A percentile compares a stretch with the other conserved stretches of the same genome.
These are phyloP conservation scores for Leishmania braziliensis DNA, from an alignment of 208 protist genomes.

Conservation along the genomic window DNA sequence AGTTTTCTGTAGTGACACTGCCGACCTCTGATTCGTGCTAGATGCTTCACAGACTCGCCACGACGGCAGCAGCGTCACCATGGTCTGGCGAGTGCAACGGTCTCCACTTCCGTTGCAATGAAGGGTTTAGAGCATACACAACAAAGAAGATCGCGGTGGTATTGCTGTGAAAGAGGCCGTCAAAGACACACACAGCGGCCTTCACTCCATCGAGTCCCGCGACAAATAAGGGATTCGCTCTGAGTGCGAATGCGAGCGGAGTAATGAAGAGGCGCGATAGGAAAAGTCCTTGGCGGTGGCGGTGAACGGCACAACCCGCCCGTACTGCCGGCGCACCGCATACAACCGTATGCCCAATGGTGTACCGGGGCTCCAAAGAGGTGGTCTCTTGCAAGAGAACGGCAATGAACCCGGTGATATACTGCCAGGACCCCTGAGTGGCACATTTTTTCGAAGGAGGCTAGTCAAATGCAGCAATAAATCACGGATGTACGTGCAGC, in stretches of 20 bases:
- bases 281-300: slow-evolving; percentile 23
- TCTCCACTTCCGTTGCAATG: slow-evolving; percentile 15
- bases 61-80: slow-evolving; percentile 14
- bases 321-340: slow-evolving; percentile 45
- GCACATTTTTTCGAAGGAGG: slow-evolving; percentile 36
- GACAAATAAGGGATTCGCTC: slow-evolving; percentile 43
- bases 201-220: slow-evolving; percentile 59
- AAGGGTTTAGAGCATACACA: slow-evolving; percentile 22
- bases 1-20: neutral
- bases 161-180: slow-evolving; percentile 71
- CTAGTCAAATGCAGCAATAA: slow-evolving; percentile 47
- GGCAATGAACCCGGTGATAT: slow-evolving; percentile 41
- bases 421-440: slow-evolving; percentile 45
- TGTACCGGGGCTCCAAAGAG: slow-evolving; percentile 68
- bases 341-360: slow-evolving; percentile 40
- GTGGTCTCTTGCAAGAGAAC: slow-evolving; percentile 63
- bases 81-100: neutral
- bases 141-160: slow-evolving; percentile 58
- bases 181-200: slow-evolving; percentile 69
- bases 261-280: slow-evolving; percentile 26
- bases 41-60: slow-evolving; percentile 18
- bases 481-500: slow-evolving; percentile 50
- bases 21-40: neutral
- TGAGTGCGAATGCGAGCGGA: slow-evolving; percentile 27
- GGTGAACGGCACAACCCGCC: slow-evolving; percentile 28